Base-by-base conservation (phyloP, 352 stramenopile species). In the Phytophthora nicotianae region DNA sequence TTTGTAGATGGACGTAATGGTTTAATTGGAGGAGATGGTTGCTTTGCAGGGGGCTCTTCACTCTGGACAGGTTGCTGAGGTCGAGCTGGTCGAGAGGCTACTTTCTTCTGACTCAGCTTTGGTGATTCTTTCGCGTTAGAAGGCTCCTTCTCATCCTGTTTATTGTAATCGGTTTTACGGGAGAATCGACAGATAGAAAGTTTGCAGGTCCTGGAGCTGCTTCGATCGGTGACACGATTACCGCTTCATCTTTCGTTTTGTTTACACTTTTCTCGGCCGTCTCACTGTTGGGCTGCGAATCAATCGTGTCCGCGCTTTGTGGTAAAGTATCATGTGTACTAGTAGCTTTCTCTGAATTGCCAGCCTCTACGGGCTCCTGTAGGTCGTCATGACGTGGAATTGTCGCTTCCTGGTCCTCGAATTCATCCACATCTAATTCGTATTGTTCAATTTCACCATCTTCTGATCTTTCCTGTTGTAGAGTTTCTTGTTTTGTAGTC, bases 1-100 rank as follows among this genome's bases (percentile, higher is more conserved):
- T 59, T 59, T 37, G 50, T 27, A 21, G 21, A 0, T 59, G 45
- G 57, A 0, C 50, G 58, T 49, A 37, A 62, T 41, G 29, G 29
- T 13, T 35, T 35, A 8, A 35, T 35, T 8, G 29, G 29, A 2
- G 29, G 29, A 9, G 29, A 35, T 35, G 35, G 9, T 33, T 68
- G 57, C 8, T 54, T 50, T n/a, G 20, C 0, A 33, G 27, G 5
- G 33, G 13, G n/a, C 14, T 19, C 17, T n/a, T 17, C 21, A n/a
- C 13, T 35, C 35, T 50, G 58, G 11, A 58, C 26, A 14, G 21
- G 43, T 9, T 40, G 56, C 8, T 40, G 52, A 9, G 17, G 50
- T 23, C 41, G 49, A 42, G 26, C 13, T 4, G 38, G 50, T 21
- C 33, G 57, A 46, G 26, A 8, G 2, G 46, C 27, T 35, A 27